These are phyloP conservation scores for Mycena amicta DNA, from an alignment of 768 basidiomycete species.

Conservation along the genomic window DNA sequence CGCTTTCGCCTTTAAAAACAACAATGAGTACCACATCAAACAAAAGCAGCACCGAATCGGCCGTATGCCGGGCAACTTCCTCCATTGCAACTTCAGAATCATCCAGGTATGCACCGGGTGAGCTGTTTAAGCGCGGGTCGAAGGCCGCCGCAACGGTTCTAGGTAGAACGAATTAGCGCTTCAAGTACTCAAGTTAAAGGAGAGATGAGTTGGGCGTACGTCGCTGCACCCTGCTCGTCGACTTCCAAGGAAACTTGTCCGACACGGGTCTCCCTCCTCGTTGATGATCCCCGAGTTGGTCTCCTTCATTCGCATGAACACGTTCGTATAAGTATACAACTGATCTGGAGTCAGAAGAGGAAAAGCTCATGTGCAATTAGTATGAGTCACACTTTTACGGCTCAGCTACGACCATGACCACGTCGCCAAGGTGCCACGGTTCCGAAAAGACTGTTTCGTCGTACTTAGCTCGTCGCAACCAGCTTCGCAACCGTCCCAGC, in stretches of 20 bases:
- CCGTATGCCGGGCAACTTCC: neutral
- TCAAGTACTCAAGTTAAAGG: neutral
- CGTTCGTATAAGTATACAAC: neutral
- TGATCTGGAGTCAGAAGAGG: neutral
- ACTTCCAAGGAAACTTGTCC: constrained; percentile 1
- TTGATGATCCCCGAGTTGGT: neutral
- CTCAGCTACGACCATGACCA: too few species aligned
- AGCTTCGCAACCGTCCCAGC: too few species aligned
- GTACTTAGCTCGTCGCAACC: too few species aligned
- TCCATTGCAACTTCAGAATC: neutral
- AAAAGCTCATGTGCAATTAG: too few species aligned
- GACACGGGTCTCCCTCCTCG: neutral
- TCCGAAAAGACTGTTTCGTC: too few species aligned
- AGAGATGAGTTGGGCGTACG: neutral
- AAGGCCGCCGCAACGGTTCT: constrained; percentile 1
- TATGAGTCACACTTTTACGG: too few species aligned
- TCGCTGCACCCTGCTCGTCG: constrained; percentile 9
- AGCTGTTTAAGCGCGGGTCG: neutral
- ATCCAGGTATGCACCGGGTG: constrained; percentile 3
- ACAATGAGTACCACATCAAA: neutral
- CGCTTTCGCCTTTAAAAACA: neutral
- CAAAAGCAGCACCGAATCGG: neutral
- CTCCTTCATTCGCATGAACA: neutral
- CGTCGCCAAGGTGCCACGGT: too few species aligned
- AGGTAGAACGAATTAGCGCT: neutral